Percentiles rank a stretch among this genome's conserved stretches.
Evolutionary conservation across 2,329 filamentous ascomycete genomes (phyloP).

Genomic region (Pseudogymnoascus sp.): DNA sequence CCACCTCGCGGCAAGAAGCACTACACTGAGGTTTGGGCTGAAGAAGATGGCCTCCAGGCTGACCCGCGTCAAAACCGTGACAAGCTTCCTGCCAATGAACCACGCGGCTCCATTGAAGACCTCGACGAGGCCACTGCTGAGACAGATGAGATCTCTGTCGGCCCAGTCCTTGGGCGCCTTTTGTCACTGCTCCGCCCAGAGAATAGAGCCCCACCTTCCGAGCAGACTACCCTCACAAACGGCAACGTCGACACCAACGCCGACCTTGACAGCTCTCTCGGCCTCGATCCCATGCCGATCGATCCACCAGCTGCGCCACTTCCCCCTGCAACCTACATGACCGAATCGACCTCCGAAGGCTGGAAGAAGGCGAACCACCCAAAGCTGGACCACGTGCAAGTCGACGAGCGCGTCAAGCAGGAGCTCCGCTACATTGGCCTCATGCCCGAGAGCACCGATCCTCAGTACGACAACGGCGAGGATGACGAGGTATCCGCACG

Average conservation of each 20-base stretch:
- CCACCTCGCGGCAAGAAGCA: constrained; percentile 76
- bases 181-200: constrained; percentile 77
- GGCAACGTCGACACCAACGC: constrained; percentile 44
- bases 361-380: constrained; percentile 72
- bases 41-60: constrained; percentile 78
- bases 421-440: constrained; percentile 89
- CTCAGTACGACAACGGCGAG: constrained; percentile 81
- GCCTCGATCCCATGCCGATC: constrained; percentile 19
- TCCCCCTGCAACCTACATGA: constrained; percentile 70
- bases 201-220: constrained; percentile 45
- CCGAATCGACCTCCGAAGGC: constrained; percentile 64
- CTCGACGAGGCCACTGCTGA: constrained; percentile 82
- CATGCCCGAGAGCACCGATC: constrained; percentile 57
- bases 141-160: constrained; percentile 81
- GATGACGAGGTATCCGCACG: constrained; percentile 93
- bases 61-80: constrained; percentile 53
- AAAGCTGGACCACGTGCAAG: constrained; percentile 74
- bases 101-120: constrained; percentile 77
- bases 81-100: constrained; percentile 68
- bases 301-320: constrained; percentile 26
- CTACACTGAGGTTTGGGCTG: constrained; percentile 87
- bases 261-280: constrained; percentile 38
- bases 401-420: constrained; percentile 85
- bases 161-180: constrained; percentile 75
- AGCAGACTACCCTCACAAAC: constrained; percentile 50